Base-by-base conservation (phyloP, 2,329 filamentous ascomycete species). In the Lecanosticta acicola region DNA sequence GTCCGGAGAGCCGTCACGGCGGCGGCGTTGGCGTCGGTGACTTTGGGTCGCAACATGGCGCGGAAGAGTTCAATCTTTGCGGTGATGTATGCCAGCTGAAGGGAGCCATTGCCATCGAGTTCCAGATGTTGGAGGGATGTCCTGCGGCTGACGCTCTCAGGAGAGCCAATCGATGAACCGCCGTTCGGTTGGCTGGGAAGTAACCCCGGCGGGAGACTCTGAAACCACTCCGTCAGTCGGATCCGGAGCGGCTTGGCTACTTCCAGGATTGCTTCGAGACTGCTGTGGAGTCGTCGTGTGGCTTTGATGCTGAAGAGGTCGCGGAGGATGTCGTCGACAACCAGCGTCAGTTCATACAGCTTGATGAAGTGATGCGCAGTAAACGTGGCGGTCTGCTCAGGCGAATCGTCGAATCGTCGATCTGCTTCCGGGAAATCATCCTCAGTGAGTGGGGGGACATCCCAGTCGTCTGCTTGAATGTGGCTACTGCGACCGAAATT, bases 401-500 rank as follows among this genome's bases (percentile, higher is more conserved):
- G 32, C 17, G 19, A 19, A 8, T 51, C 48, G 20, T 54, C 48
- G 16, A 41, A 41, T 9, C 41, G 34, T 13, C 49, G 50, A 37
- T 63, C 56, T 4, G 49, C 41, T 13, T 62, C 57, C 4, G 57
- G 55, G 41, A 77, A 77, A 48, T 78, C 75, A 7, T 64, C 60
- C 37, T 67, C 62, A 14, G 63, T 66, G 5, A 76, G 64, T 2
- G 65, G 59, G 20, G 67, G 66, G 2, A 81, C 71, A 18, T 73
- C 73, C 79, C 80, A 83, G 54, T 80, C 77, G 5, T 68, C 68
- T 2, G 68, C 63, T 3, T 68, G 68, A 18, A 81, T 76, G 41
- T 80, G 73, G 18, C 74, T 76, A 9, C 77, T 78, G 19, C 78
- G 69, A 5, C 79, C 79, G 52, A 79, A 75, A 20, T 78, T 73